Base-by-base conservation (phyloP, 352 stramenopile genomes). In the Pythium rhizo-oryzae region DNA sequence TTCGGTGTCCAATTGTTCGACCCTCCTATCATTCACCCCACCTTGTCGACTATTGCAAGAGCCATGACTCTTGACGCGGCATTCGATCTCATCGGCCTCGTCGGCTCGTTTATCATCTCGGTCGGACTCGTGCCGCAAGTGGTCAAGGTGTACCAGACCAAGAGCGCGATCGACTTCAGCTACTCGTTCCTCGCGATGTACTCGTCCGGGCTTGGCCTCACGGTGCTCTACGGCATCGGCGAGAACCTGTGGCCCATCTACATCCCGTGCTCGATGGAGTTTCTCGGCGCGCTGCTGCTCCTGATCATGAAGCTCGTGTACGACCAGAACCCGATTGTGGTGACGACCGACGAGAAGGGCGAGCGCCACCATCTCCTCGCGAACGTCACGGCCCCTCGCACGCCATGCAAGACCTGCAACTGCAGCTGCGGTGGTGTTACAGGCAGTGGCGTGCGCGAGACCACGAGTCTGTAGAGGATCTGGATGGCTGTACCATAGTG, bases 71-170 rank as follows among this genome's bases (percentile, higher is more conserved):
- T 56, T 9, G 8, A 66, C 21, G 74, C 72, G 28, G 71, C 75
- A 24, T 87, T 69, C 68, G 76, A 87, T 65, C 72, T 84, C 44
- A 64, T 89, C 47, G 82, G 83, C 16, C 76, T 91, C 56, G 61
- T 80, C 13, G 81, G 79, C 37, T 89, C 79, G 28, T 88, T 89
- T 70, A 72, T 89, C 62, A 82, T 89, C 53, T 85, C 79, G 16
- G 67, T 72, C 18, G 74, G 78, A 43, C 78, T 89, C 33, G 71
- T 89, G n/a, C 82, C 82, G 33, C 81, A 89, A 67, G 85, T 91
- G 37, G 8, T 76, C 43, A 85, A 91, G 55, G 81, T 88, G 35
- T 85, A 85, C 53, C 64, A 69, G 41, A 84, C 79, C 51, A 85
- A 87, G 59, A 91, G 71, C 30, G 81, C 71, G n/a, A 70, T 75